Evolutionary conservation across 1,139 yeast species (phyloP).

Genomic region (Taphrina betulina): DNA sequence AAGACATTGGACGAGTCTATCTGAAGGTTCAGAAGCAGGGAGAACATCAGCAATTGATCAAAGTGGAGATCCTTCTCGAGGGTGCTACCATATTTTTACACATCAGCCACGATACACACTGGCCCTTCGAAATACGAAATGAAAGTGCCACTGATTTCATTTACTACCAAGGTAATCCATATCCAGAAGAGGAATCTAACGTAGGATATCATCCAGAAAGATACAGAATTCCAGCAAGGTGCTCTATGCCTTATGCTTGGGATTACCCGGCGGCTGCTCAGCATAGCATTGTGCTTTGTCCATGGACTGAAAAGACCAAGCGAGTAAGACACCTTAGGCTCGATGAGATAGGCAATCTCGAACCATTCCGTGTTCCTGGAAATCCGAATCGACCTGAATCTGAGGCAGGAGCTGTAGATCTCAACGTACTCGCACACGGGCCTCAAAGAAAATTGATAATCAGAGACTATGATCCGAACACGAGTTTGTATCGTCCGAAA

Average conservation of each 20-base stretch:
- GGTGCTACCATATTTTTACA: conserved; percentile 78
- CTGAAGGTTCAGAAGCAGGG: conserved; percentile 65
- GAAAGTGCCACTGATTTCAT: conserved; percentile 81
- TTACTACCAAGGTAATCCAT: conserved; percentile 63
- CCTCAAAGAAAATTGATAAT: conserved; percentile 86
- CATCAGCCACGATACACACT: conserved; percentile 68
- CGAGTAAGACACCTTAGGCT: conserved; percentile 76
- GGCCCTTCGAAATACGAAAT: conserved; percentile 93
- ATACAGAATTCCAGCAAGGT: conserved; percentile 78
- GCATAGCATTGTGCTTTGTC: conserved; percentile 74
- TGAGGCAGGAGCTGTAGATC: conserved; percentile 53
- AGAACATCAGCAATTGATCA: conserved; percentile 66
- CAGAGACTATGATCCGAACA: conserved; percentile 68
- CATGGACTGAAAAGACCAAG: conserved; percentile 48
- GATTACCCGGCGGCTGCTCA: conserved; percentile 89
- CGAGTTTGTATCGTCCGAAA: conserved; percentile 37
- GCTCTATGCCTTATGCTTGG: conserved; percentile 98
- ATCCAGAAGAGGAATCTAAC: conserved; percentile 44
- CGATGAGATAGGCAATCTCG: conserved; percentile 87
- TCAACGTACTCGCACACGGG: conserved; percentile 94
- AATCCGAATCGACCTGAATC: conserved; percentile 46
- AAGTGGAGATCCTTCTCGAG: conserved; percentile 72
- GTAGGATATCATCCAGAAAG: conserved; percentile 55
- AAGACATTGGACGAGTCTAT: conserved; percentile 78
- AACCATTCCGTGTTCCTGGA: conserved; percentile 64